A percentile compares a stretch with the other conserved stretches of the same genome.
Conservation (phyloP, 169 alveolate genomes). For the Ichthyophthirius multifiliis region DNA sequence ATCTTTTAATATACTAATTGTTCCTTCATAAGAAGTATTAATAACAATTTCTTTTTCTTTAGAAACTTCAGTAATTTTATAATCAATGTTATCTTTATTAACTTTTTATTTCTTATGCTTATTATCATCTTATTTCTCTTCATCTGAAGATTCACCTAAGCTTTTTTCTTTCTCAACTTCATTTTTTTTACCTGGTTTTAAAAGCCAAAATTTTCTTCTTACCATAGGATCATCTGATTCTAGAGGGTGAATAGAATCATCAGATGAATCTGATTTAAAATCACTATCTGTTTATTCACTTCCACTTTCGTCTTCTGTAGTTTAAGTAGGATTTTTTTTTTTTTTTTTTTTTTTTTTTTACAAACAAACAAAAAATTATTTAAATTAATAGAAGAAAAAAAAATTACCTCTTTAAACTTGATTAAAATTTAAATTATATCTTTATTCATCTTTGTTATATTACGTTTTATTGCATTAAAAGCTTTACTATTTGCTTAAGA, state of each 20-base stretch:
- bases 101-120: not conserved
- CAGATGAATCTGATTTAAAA: not conserved
- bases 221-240: constrained; percentile 12
- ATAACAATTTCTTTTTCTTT: not conserved
- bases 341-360: too few relatives aligned
- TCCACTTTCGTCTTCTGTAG: constrained; percentile 4
- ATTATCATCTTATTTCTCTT: not conserved
- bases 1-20: not conserved
- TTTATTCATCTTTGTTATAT: not conserved
- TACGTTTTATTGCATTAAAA: not conserved
- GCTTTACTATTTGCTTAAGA: constrained; percentile 1
- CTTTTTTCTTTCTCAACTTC: not conserved
- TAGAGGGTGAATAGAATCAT: not conserved
- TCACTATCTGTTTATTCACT: not conserved
- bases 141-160: too few relatives aligned
- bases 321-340: not conserved
- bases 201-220: constrained; percentile 3
- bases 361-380: too few relatives aligned
- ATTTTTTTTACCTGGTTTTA: not conserved
- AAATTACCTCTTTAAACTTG: not conserved
- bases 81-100: too few relatives aligned
- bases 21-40: not conserved
- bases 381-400: not conserved
- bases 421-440: not conserved
- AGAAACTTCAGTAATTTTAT: not conserved